phyloP scores from a whole-genome alignment of 1,139 yeast species.

The Saccharomyces hybrid region DNA sequence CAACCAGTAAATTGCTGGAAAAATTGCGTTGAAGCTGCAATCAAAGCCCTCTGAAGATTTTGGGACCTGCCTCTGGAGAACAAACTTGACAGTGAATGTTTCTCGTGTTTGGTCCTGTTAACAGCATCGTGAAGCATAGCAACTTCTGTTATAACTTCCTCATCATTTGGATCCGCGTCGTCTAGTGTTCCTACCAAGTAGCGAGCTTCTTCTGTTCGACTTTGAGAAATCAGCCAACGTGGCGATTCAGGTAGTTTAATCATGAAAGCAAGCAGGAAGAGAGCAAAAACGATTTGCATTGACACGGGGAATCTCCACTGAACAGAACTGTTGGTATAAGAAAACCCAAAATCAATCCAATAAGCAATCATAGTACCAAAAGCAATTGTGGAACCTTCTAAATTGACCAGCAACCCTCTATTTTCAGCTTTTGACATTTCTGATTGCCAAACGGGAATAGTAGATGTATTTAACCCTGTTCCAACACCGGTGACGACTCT shows the following conservation, averaged over 20 bases:
- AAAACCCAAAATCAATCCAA: slow-evolving; percentile 70
- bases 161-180: slow-evolving; percentile 35
- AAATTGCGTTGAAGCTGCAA: slow-evolving; percentile 60
- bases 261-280: slow-evolving; percentile 30
- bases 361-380: slow-evolving; percentile 66
- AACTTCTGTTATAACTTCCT: slow-evolving; percentile 40
- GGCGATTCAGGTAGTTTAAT: slow-evolving; percentile 60
- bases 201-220: slow-evolving; percentile 44
- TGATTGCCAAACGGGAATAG: slow-evolving; percentile 76
- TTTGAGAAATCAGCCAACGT: slow-evolving; percentile 58
- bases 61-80: slow-evolving; percentile 46
- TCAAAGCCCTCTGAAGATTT: slow-evolving; percentile 35
- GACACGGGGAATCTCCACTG: slow-evolving; percentile 45
- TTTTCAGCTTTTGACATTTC: slow-evolving; percentile 65
- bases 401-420: slow-evolving; percentile 63
- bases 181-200: slow-evolving; percentile 26
- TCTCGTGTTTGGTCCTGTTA: slow-evolving; percentile 28
- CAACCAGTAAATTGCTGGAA: slow-evolving; percentile 51
- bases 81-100: slow-evolving; percentile 36
- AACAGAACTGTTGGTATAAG: slow-evolving; percentile 46
- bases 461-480: slow-evolving; percentile 69
- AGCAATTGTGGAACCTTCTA: slow-evolving; percentile 66
- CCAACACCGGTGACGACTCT: slow-evolving; percentile 75
- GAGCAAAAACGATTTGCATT: slow-evolving; percentile 39
- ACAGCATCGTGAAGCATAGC: slow-evolving; percentile 33